Base-by-base conservation (phyloP, 306 rosid species). In the Parietaria judaica region DNA sequence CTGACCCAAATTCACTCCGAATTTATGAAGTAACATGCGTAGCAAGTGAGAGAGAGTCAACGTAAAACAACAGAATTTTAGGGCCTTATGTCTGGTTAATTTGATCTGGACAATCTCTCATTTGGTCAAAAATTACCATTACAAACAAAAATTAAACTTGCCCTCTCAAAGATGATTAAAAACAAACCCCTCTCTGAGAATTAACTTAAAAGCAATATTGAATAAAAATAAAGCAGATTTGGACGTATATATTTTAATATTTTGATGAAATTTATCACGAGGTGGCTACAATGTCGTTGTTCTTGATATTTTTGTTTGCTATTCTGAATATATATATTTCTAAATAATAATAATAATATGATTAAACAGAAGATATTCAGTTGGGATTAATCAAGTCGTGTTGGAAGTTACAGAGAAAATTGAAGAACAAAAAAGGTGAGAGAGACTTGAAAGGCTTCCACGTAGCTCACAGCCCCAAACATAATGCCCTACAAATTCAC, bases 401-500 rank as follows among this genome's bases (percentile, higher is more conserved):
- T 50, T 50, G 17, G n/a, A 12, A 59, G 35, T 12, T 43, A 36
- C 16, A 37, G 51, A 15, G 39, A 41, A 72, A 66, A 8, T 11
- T 11, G 6, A 4, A 9, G 57, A 58, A 51, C 65, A n/a, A 39
- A 67, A 13, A 17, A 11, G 69, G 65, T 50, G 59, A 66, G 36
- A 16, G 31, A 59, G 56, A 54, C 41, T 23, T 36, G 36, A 31
- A 50, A 36, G 46, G 15, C 8, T 47, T 14, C 47, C 9, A 64
- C 60, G 50, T 64, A 12, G 49, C 58, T 67, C 37, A 38, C 63
- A 64, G 11, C 3, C 34, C 14, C 67, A 14, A 56, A 65, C 71
- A 60, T 39, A 14, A 13, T 37, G 13, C 70, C 80, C 78, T 62
- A 68, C 70, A 52, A 41, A 49, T n/a, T 49, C 53, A 49, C 14